These are phyloP conservation scores for Fusarium coicis DNA, from an alignment of 2,329 filamentous ascomycete species.

Conservation along the genomic window DNA sequence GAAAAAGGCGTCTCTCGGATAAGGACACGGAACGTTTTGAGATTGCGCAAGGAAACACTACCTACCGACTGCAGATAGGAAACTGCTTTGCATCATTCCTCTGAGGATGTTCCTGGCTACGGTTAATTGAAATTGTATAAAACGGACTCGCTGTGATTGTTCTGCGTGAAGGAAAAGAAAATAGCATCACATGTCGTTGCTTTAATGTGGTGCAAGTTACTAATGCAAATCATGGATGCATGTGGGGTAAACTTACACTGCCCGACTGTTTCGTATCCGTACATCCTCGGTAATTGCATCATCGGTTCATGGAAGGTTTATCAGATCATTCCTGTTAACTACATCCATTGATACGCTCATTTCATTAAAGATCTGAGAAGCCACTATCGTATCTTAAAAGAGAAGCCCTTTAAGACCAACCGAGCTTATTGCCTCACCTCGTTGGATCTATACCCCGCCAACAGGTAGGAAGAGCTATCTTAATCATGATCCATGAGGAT, in stretches of 20 bases:
- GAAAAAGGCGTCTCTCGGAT: not conserved
- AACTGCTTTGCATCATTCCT: not conserved
- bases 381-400: not conserved
- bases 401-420: not conserved
- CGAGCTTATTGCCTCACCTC: not conserved
- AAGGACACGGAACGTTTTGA: not conserved
- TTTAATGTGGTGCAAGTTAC: conserved; percentile 8
- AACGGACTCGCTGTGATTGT: not conserved
- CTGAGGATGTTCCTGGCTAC: not conserved
- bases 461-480: not conserved
- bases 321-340: conserved; percentile 29
- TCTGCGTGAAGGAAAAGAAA: not conserved
- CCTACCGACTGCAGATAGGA: not conserved
- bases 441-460: not conserved
- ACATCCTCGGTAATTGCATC: conserved; percentile 42
- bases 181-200: conserved; percentile 21
- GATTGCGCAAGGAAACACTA: conserved; percentile 1
- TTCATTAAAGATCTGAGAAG: not conserved
- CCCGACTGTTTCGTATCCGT: not conserved
- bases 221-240: not conserved
- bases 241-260: not conserved
- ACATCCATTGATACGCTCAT: not conserved
- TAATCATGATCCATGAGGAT: not conserved
- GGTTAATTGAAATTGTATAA: conserved; percentile 1
- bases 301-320: conserved; percentile 12